Conservation (phyloP, 169 alveolate species). For the Fabrea salina region DNA sequence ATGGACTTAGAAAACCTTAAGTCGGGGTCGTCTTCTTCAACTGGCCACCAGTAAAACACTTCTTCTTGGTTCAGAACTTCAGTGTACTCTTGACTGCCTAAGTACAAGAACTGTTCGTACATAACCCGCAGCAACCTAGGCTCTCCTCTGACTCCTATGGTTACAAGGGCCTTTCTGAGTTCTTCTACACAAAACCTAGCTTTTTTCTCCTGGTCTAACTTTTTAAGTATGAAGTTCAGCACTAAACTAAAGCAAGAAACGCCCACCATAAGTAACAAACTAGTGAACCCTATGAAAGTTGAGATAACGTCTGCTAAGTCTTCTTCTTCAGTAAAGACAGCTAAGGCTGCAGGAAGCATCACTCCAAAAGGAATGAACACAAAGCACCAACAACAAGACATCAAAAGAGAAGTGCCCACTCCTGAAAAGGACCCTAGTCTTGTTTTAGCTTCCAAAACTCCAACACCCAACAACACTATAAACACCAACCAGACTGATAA, state of each 20-base stretch:
- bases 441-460: background rate
- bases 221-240: background rate
- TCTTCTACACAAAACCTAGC: background rate
- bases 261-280: constrained; percentile 5
- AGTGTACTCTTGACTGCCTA: background rate
- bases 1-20: background rate
- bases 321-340: background rate
- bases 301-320: background rate
- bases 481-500: background rate
- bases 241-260: background rate
- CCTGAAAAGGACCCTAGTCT: background rate
- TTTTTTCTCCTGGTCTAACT: constrained; percentile 4
- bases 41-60: background rate
- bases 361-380: background rate
- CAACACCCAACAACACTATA: background rate
- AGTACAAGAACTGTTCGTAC: background rate
- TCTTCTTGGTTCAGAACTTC: background rate
- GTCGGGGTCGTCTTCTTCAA: constrained; percentile 2
- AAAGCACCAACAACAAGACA: background rate
- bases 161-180: background rate
- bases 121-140: background rate
- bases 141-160: background rate
- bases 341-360: background rate
- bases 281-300: background rate
- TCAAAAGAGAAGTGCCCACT: background rate